Evolutionary conservation across 768 basidiomycete species (phyloP), one percentile per base, ranked within the genome.

Genomic region (Suillus americanus): DNA sequence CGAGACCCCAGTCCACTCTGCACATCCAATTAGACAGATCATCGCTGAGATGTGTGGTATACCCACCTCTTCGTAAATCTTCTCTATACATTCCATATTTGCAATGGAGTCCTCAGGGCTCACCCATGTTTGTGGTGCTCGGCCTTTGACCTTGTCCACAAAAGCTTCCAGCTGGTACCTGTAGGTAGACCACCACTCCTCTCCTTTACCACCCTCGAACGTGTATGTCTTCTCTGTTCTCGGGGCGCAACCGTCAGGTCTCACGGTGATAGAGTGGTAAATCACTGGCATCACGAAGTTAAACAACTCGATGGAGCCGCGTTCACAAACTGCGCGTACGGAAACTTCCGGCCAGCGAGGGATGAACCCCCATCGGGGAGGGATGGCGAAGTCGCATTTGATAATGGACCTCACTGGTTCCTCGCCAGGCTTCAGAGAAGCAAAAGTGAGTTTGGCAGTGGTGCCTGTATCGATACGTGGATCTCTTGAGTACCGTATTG

Each of bases 151-250:
- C 70, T 79, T 81, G 69, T 90, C 84, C 9, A 89, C 83, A 63
- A 89, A 89, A 8, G 84, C 85, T 74, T 89, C 87, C 43, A 89
- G 74, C 73, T 89, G 87, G 65, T 83, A 86, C 30, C 77, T 72
- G 63, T 78, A 76, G 28, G 86, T 83, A 43, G 83, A 77, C 87
- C 87, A 90, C 82, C 84, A 86, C 10, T 77, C 77, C 71, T 87
- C 81, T 25, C 86, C 86, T 62, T 82, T 79, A 48, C 67, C 69
- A 13, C 63, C 62, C 60, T 62, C 64, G 68, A 78, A 81, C 25
- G 72, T 80, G 68, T 85, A 85, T 3, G 71, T 76, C 70, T 82
- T 83, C 70, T 83, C 82, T 12, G 75, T 78, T 59, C 75, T 72
- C 46, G 69, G 67, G 53, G 78, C 78, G 23, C 70, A 72, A 25